Percentiles rank a stretch among this genome's conserved stretches.
phyloP scores from a whole-genome alignment of 2,329 filamentous ascomycete genomes.

The Penicillium decumbens region DNA sequence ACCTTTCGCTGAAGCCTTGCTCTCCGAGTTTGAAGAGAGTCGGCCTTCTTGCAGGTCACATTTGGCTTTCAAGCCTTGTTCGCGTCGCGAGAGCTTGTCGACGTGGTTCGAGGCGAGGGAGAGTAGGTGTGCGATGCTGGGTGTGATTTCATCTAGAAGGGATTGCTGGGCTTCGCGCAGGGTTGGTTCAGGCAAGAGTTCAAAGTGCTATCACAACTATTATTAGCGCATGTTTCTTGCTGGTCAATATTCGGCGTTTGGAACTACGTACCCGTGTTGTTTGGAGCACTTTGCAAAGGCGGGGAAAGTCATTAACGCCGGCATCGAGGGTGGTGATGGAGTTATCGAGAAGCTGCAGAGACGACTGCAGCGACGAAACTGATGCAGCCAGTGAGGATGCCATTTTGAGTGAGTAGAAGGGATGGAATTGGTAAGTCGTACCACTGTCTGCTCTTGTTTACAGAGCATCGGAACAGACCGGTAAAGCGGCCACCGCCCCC shows the following conservation, averaged over 20 bases:
- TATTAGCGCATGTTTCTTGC: background rate
- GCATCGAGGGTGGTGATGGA: slow-evolving; percentile 60
- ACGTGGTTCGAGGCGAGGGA: slow-evolving; percentile 77
- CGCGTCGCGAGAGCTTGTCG: slow-evolving; percentile 74
- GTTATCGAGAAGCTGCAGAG: slow-evolving; percentile 58
- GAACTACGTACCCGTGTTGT: slow-evolving; percentile 53
- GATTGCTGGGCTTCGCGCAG: slow-evolving; percentile 77
- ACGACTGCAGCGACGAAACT: slow-evolving; percentile 57
- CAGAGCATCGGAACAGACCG: slow-evolving; percentile 21
- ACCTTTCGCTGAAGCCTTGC: slow-evolving; percentile 21
- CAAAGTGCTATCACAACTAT: slow-evolving; percentile 65
- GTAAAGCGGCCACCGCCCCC: slow-evolving; percentile 30
- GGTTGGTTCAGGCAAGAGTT: slow-evolving; percentile 80
- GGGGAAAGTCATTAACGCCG: slow-evolving; percentile 60
- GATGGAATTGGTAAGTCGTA: background rate
- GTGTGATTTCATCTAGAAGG: slow-evolving; percentile 83
- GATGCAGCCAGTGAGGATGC: slow-evolving; percentile 53
- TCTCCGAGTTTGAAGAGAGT: slow-evolving; percentile 44
- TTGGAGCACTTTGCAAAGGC: slow-evolving; percentile 59
- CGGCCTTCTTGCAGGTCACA: slow-evolving; percentile 77
- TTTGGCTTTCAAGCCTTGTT: slow-evolving; percentile 77
- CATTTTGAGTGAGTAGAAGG: slow-evolving; percentile 25
- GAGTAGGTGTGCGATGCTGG: slow-evolving; percentile 73
- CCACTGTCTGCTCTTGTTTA: slow-evolving; percentile 22
- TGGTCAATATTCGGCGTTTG: background rate